Base-by-base conservation (phyloP, 352 stramenopile species). In the Pythium utonaiense region DNA sequence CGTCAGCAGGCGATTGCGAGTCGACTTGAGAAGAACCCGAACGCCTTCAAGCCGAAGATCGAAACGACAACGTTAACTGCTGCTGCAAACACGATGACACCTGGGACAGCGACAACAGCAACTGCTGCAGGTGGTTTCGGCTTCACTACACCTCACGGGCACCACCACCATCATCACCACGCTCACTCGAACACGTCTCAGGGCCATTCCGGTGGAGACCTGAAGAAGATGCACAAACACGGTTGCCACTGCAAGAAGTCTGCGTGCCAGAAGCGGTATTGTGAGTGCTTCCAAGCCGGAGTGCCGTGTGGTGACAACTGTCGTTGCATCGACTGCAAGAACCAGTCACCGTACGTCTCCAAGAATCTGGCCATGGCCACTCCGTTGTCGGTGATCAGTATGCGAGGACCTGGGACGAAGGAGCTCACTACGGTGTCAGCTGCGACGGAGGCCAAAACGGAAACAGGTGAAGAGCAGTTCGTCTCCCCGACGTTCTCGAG, bases 181-280 rank as follows among this genome's bases (percentile, higher is more conserved):
- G 45, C 6, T 19, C 27, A 27, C 48, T 19, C 25, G 1, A 25
- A 5, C 19, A 24, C 48, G 22, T 16, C 25, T 31, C 54, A 65
- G 14, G 56, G 42, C 2, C 30, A 55, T 13, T 17, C 53, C 0
- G 12, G 33, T 68, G 60, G 40, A 56, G 61, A 67, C 16, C 41
- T 77, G 27, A 89, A 78, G 49, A 90, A 88, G 63, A 90, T 88
- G 63, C 96, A 99, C 77, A 98, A 98, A 60, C 74, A 96, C 25
- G 95, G 96, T 6, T 99, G 96, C 65, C 96, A 98, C 62, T 99
- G 96, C 66, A 95, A 97, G 27, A 99, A 98, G 66, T 98, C 88
- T 21, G 91, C 88, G 2, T 99, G 96, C 58, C 91, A 98, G 62
- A 99, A 99, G 78, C 98, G 98, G 45, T 99, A 99, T 69, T 99